Conservation (phyloP, 108 stramenopile genomes). For the Pinguiococcus pyrenoidosus region DNA sequence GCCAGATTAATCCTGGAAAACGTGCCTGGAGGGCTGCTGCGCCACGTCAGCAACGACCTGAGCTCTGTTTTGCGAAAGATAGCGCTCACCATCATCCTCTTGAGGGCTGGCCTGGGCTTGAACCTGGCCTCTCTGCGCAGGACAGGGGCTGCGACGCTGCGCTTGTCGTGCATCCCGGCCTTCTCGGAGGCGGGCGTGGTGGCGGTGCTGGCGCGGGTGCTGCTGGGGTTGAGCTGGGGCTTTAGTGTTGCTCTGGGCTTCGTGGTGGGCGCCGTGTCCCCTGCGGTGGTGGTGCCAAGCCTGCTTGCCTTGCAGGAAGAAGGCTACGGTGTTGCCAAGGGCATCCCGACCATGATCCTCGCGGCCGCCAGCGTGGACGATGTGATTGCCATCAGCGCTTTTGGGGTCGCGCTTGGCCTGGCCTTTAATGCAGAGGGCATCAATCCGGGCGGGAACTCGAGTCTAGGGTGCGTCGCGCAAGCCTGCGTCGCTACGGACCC, state of each 20-base stretch:
- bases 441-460: too few species aligned
- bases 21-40: too few species aligned
- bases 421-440: slow-evolving; percentile 9
- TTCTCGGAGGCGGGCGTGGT: slow-evolving; percentile 16
- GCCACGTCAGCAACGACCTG: background rate
- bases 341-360: slow-evolving; percentile 39
- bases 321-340: slow-evolving; percentile 30
- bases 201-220: background rate
- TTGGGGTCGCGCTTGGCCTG: slow-evolving; percentile 29
- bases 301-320: slow-evolving; percentile 20
- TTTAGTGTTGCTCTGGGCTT: slow-evolving; percentile 23
- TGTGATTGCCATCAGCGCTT: slow-evolving; percentile 31
- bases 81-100: slow-evolving; percentile 22
- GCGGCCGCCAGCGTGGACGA: slow-evolving; percentile 42
- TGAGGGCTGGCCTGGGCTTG: slow-evolving; percentile 28
- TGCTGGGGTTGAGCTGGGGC: slow-evolving; percentile 3
- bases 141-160: slow-evolving; percentile 4
- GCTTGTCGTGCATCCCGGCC: slow-evolving; percentile 25
- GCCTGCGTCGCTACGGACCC: too few species aligned
- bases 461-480: too few species aligned
- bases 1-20: too few species aligned
- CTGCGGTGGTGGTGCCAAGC: slow-evolving; percentile 33
- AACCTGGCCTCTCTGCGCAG: slow-evolving; percentile 12
- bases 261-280: slow-evolving; percentile 32
- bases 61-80: background rate